Evolutionary conservation across 176 grass and related monocot species (phyloP).

Genomic region (Avena insularis): DNA sequence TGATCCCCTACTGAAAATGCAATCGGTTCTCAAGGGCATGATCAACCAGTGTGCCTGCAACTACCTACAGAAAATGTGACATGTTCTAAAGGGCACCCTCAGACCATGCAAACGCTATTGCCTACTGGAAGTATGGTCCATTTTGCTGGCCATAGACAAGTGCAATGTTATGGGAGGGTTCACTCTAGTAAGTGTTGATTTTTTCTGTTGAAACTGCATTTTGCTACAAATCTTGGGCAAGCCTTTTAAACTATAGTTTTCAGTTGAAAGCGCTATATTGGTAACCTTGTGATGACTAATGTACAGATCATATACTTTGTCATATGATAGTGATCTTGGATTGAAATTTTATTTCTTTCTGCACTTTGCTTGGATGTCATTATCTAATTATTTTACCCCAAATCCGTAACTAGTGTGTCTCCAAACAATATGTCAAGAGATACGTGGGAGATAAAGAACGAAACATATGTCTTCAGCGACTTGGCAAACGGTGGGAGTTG

Average conservation of each 20-base stretch:
- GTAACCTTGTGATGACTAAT: background rate
- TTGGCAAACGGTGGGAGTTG: slow-evolving; percentile 7
- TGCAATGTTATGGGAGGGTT: slow-evolving; percentile 10
- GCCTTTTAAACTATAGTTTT: slow-evolving; percentile 18
- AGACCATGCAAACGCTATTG: background rate
- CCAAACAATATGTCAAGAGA: slow-evolving; percentile 3
- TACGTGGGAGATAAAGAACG: slow-evolving; percentile 1
- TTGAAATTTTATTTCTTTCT: background rate
- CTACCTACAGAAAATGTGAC: background rate
- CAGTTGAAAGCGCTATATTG: background rate
- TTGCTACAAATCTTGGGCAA: background rate
- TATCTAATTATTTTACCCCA: background rate
- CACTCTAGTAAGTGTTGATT: background rate
- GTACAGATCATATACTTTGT: background rate
- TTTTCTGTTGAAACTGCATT: background rate
- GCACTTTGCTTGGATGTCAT: background rate
- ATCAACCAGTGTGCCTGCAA: background rate
- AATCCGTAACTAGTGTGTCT: background rate
- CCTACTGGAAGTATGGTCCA: background rate
- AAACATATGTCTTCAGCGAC: slow-evolving; percentile 17
- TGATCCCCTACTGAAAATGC: slow-evolving; percentile 11
- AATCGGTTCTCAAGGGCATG: background rate
- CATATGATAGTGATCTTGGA: background rate
- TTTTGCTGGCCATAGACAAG: background rate
- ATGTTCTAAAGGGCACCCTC: background rate